Evolutionary conservation across 306 rosid genomes (phyloP).

Genomic region (Ceratonia siliqua): DNA sequence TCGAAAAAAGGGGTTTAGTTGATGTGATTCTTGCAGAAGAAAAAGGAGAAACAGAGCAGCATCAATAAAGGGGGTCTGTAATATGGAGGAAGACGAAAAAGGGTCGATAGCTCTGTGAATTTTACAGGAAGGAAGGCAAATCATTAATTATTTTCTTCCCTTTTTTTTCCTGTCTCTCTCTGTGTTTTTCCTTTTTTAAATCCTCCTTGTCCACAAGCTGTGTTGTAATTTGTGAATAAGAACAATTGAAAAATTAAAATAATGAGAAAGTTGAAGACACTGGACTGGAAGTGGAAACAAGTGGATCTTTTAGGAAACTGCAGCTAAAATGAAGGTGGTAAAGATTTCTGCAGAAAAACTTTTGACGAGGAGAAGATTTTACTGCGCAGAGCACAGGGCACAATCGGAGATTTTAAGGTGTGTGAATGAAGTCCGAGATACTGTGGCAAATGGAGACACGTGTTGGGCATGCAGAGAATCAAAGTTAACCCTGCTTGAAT

Average conservation of each 20-base stretch:
- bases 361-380: slow-evolving; percentile 23
- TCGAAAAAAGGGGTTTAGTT: slow-evolving; percentile 59
- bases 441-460: slow-evolving; percentile 38
- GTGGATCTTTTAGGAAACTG: slow-evolving; percentile 42
- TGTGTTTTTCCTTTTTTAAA: slow-evolving; percentile 18
- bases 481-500: too few species aligned
- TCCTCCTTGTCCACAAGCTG: slow-evolving; percentile 32
- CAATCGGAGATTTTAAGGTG: not conserved
- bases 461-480: slow-evolving; percentile 56
- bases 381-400: not conserved
- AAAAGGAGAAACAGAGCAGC: slow-evolving; percentile 60
- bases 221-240: not conserved
- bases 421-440: not conserved
- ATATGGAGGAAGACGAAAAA: slow-evolving; percentile 36
- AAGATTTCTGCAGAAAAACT: slow-evolving; percentile 43
- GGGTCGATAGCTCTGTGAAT: slow-evolving; percentile 46
- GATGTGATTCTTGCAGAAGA: slow-evolving; percentile 59
- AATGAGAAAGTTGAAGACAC: slow-evolving; percentile 29
- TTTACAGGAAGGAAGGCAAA: slow-evolving; percentile 47
- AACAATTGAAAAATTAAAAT: not conserved
- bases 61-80: slow-evolving; percentile 56
- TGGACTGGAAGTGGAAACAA: slow-evolving; percentile 21
- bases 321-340: slow-evolving; percentile 40
- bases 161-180: not conserved
- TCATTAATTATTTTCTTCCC: slow-evolving; percentile 40